Evolutionary conservation across 2,329 filamentous ascomycete genomes (phyloP).

Genomic region (Tolypocladium ovalisporum): DNA sequence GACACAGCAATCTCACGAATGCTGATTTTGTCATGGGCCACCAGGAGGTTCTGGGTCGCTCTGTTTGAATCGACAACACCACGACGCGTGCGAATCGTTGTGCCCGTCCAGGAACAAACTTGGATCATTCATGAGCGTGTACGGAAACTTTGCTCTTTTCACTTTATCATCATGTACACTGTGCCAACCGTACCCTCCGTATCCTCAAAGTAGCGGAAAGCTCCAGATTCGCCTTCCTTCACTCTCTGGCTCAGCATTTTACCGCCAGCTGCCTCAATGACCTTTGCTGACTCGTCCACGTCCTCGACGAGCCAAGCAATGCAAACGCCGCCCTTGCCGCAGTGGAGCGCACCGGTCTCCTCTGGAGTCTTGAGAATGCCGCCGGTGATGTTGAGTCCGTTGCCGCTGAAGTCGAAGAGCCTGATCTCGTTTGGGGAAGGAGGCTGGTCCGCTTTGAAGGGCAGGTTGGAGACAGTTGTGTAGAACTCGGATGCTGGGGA

Average conservation of each 20-base stretch:
- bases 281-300: constrained; percentile 11
- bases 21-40: background rate
- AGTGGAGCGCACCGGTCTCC: constrained; percentile 9
- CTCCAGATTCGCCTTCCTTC: constrained; percentile 15
- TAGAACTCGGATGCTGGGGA: constrained; percentile 16
- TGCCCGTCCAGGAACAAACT: too few relatives aligned
- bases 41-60: background rate
- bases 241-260: constrained; percentile 16
- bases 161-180: constrained; percentile 16
- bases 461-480: constrained; percentile 15
- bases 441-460: constrained; percentile 7
- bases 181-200: constrained; percentile 18
- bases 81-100: background rate
- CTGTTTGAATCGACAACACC: background rate
- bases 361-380: constrained; percentile 17
- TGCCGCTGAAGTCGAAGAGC: constrained; percentile 18
- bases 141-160: background rate
- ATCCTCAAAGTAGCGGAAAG: constrained; percentile 19
- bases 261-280: constrained; percentile 16
- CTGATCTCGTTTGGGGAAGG: constrained; percentile 6
- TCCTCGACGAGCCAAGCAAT: constrained; percentile 19
- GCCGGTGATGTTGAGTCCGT: constrained; percentile 14
- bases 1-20: too few relatives aligned
- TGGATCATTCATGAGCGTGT: too few relatives aligned
- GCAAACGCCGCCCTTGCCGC: constrained; percentile 15